Conservation (phyloP, 306 rosid genomes). For the Echinosophora koreensis region DNA sequence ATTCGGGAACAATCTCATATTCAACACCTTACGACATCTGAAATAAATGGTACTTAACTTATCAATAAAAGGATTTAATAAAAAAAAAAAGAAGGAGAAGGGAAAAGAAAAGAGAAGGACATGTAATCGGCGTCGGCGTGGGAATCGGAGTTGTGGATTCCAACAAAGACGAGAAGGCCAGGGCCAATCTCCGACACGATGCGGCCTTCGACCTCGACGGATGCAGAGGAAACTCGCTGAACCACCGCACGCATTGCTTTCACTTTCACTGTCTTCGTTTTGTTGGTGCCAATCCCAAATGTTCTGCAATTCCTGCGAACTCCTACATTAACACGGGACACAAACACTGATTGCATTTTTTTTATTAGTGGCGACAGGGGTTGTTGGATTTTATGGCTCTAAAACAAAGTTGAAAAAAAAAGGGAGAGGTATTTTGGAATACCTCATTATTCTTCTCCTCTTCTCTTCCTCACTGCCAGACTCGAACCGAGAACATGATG, state of each 20-base stretch:
- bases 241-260: slow-evolving; percentile 90
- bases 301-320: slow-evolving; percentile 33
- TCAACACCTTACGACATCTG: slow-evolving; percentile 93
- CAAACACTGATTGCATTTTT: slow-evolving; percentile 40
- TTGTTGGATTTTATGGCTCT: too few relatives aligned
- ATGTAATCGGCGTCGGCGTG: slow-evolving; percentile 84
- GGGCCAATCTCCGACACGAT: slow-evolving; percentile 86
- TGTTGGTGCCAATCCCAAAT: background rate
- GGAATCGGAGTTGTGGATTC: slow-evolving; percentile 86
- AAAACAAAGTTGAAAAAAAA: too few relatives aligned
- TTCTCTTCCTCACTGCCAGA: too few relatives aligned
- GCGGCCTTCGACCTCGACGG: slow-evolving; percentile 88
- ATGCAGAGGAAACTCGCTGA: slow-evolving; percentile 91
- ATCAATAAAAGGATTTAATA: background rate
- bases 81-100: background rate
- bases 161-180: slow-evolving; percentile 89
- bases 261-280: slow-evolving; percentile 39
- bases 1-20: slow-evolving; percentile 86
- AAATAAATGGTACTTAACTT: background rate
- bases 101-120: slow-evolving; percentile 40
- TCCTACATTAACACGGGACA: background rate
- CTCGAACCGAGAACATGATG: too few relatives aligned
- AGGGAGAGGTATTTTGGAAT: too few relatives aligned
- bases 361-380: too few relatives aligned
- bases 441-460: too few relatives aligned